These are phyloP conservation scores for Mallotus nudiflorus DNA, from an alignment of 345 rosid species.

Conservation along the genomic window DNA sequence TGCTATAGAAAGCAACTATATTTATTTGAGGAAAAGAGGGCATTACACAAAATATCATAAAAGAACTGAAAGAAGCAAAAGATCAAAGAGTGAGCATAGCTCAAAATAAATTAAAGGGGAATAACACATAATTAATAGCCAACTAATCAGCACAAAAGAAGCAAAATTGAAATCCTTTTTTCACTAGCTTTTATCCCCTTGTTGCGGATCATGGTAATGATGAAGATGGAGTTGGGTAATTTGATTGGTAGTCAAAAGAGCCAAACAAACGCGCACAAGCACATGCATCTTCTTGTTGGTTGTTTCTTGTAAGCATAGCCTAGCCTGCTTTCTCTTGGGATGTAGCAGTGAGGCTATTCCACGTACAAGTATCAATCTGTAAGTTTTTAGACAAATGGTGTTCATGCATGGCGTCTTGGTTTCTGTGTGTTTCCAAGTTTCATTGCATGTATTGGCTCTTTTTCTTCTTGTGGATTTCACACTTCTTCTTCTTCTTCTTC, in stretches of 20 bases:
- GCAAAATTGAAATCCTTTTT: conserved; percentile 1
- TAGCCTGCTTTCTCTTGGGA: too few relatives aligned
- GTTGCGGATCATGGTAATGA: conserved; percentile 6
- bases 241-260: background rate
- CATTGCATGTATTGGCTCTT: conserved; percentile 13
- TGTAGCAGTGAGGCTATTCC: conserved; percentile 18
- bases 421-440: conserved; percentile 18
- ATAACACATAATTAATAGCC: background rate
- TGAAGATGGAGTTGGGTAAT: background rate
- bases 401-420: conserved; percentile 34
- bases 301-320: too few relatives aligned
- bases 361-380: conserved; percentile 19
- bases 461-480: background rate
- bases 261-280: background rate
- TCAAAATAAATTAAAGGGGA: background rate
- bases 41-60: background rate
- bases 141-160: conserved; percentile 4
- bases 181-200: background rate
- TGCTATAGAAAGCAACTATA: too few relatives aligned
- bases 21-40: too few relatives aligned
- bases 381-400: conserved; percentile 26
- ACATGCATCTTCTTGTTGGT: too few relatives aligned
- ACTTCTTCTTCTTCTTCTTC: background rate
- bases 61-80: background rate
- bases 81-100: too few relatives aligned